Base-by-base conservation (phyloP, 148 eudicot species). In the Gaultheria prostrata region DNA sequence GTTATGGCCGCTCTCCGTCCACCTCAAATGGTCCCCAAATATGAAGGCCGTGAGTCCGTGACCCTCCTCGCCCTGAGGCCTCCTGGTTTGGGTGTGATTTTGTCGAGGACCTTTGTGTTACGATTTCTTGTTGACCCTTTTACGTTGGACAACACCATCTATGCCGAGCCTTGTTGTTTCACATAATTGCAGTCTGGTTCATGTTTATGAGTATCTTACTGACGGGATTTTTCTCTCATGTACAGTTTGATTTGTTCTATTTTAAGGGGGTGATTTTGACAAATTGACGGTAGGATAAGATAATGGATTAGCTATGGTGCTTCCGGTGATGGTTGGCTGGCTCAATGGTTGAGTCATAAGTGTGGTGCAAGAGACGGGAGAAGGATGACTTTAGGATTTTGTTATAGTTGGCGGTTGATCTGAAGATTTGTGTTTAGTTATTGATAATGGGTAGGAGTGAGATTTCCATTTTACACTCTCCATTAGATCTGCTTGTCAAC, bases 171-270 rank as follows among this genome's bases (percentile, higher is more conserved):
- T 93, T 91, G 91, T n/a, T n/a, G n/a, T 96, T 96, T 79, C 94
- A 96, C 78, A 85, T 96, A 88, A 86, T 87, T 51, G 93, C 95
- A 49, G 94, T 90, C 26, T 82, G 92, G 84, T 89, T 93, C 20
- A 69, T 96, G 85, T 96, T 94, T 94, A 88, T 87, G 98, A 93
- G 24, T 96, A 96, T 83, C 84, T 96, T 67, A 93, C 94, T 83
- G 98, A 94, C 81, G 98, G 94, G 93, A 84, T 96, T 85, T 93
- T 80, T 78, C 82, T 96, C 65, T 96, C 97, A 97, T 98, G 94
- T 86, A 95, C 95, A 9, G 72, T 93, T 86, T 95, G 97, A 78
- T 96, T 96, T 92, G 95, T 93, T 86, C 65, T 59, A 59, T 21
- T n/a, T n/a, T 61, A 61, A n/a, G 28, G 67, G 56, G 67, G 70